Percentiles rank a stretch among this genome's conserved stretches.
These are phyloP conservation scores for Cetradonia linearis DNA, from an alignment of 495 filamentous ascomycete species.

Conservation along the genomic window DNA sequence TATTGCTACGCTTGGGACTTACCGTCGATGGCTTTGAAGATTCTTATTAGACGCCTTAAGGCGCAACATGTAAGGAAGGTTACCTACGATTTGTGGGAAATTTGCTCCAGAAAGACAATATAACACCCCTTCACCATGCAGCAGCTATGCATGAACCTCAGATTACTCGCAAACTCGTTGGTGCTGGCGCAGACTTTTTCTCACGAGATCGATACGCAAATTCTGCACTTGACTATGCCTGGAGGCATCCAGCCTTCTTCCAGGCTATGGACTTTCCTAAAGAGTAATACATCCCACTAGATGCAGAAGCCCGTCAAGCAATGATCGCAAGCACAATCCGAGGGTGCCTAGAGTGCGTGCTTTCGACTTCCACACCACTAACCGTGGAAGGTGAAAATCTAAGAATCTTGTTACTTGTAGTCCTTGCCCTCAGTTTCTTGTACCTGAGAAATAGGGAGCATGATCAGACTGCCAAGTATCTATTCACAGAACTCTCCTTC, in stretches of 20 bases:
- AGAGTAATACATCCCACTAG: neutral
- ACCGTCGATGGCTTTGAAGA: neutral
- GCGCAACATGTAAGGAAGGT: neutral
- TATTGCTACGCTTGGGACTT: neutral
- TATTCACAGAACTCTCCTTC: constrained; percentile 3
- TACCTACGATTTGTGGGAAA: constrained; percentile 9
- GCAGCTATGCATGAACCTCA: constrained; percentile 2
- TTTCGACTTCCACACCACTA: neutral
- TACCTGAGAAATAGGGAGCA: neutral
- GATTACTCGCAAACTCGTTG: constrained; percentile 6
- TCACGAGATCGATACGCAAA: constrained; percentile 3
- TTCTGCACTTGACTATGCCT: constrained; percentile 3
- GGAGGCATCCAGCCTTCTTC: neutral
- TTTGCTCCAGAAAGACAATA: neutral
- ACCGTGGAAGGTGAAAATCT: neutral
- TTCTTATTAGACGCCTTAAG: neutral
- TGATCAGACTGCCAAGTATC: neutral
- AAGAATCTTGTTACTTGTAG: constrained; percentile 1
- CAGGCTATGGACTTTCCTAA: neutral
- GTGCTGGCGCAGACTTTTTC: neutral
- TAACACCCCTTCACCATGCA: constrained; percentile 6
- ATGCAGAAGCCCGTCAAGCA: neutral
- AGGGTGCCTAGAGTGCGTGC: neutral
- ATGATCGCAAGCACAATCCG: neutral
- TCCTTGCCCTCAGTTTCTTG: neutral